Base-by-base conservation (phyloP, 192 early-diverging fungal species). In the Radiomyces spectabilis region DNA sequence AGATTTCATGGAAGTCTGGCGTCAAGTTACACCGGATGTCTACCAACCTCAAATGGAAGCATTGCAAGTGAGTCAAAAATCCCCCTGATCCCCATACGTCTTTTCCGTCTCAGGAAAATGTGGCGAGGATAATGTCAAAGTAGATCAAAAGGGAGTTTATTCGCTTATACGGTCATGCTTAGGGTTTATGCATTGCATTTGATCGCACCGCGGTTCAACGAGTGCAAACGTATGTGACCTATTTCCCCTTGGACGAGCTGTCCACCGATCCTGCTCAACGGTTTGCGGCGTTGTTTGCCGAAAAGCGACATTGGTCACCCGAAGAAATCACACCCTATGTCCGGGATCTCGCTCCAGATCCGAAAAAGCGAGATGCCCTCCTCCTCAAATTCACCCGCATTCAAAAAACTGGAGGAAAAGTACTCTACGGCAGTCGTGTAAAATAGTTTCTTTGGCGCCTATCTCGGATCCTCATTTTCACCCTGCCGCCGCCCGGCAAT, bases 261-360 rank as follows among this genome's bases (percentile, higher is more conserved):
- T 66, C 76, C n/a, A 51, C 46, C 10, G 65, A 75, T 21, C 65
- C 73, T 0, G 65, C 70, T 0, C 41, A 51, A 5, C 64, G 76
- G 0, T 79, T 79, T 48, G 54, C 65, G 7, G 53, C 60, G 0
- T 47, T 79, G 0, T 79, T 79, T 29, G 50, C 65, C 9, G 59
- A 65, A 47, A 72, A 75, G 25, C 35, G 30, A 4, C 61, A 71
- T 25, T 79, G 76, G 76, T 54, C 59, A 21, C 59, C 46, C 3
- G 69, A 65, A 10, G 76, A 79, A 18, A 72, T 79, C 18, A 41
- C 56, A 2, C 73, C 73, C 1, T 79, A 68, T 40, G 40, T 79
- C 35, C 39, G 63, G 2, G 73, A 79, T 32, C 31, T 79, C n/a
- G 76, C 72, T 16, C 43, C 63, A 27, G 73, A 70, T 31, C 46